Conservation (phyloP, 2,329 filamentous ascomycete species). For the Fusarium subglutinans region DNA sequence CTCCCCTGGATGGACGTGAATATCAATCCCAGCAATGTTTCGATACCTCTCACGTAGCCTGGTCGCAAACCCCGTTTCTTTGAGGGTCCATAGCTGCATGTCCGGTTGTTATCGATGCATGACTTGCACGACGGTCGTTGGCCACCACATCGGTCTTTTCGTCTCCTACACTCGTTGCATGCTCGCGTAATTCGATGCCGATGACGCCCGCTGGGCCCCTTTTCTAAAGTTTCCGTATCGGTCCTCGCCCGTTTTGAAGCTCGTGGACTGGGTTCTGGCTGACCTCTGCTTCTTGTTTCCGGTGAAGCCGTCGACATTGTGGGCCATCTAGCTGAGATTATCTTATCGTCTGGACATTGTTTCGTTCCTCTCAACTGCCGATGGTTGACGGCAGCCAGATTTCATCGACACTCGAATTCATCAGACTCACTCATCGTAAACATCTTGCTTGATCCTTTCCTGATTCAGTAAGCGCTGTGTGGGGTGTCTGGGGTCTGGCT, state of each 20-base stretch:
- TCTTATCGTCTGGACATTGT: neutral
- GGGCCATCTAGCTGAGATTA: neutral
- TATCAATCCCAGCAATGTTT: neutral
- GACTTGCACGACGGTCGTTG: neutral
- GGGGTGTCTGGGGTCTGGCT: neutral
- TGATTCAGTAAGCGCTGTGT: neutral
- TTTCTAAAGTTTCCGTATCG: neutral
- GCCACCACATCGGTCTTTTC: neutral
- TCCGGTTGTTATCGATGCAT: neutral
- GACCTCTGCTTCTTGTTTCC: neutral
- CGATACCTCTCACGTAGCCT: conserved; percentile 8
- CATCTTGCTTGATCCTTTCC: neutral
- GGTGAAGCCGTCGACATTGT: neutral
- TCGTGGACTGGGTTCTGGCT: neutral
- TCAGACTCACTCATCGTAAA: neutral
- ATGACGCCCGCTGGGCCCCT: neutral
- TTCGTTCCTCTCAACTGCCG: neutral
- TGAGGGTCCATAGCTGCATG: conserved; percentile 8
- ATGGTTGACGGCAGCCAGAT: neutral
- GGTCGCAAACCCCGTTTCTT: neutral
- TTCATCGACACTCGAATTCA: neutral
- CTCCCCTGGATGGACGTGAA: neutral
- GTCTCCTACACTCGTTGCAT: conserved; percentile 6
- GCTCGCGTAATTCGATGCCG: conserved; percentile 8
- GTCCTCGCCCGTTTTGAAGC: conserved; percentile 1